Evolutionary conservation across 2,329 filamentous ascomycete species (phyloP), one percentile per base, ranked within the genome.

Genomic region (Cercospora sp.): DNA sequence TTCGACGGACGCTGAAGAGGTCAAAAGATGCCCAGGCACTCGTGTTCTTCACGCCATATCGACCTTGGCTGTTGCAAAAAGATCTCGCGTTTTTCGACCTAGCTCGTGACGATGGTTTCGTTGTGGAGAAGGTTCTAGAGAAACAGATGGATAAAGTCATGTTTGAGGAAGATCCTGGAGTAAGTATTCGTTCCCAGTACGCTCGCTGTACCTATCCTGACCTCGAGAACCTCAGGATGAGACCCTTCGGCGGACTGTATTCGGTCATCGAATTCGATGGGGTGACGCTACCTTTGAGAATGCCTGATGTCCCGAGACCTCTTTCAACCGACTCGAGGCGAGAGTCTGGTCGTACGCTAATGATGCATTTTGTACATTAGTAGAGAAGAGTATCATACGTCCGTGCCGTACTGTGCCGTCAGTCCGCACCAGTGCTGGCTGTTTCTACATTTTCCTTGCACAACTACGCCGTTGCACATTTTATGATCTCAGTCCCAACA

Each of bases 21-120:
- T 79, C 81, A 3, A 74, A 78, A 3, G 82, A 82, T 1, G 87
- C 90, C 60, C 85, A 85, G 64, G 93, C 93, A 2, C 87, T 94
- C 74, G 93, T 97, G 7, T 96, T 97, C 79, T 98, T 97, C 82
- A 96, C 94, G 0, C 94, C 92, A 20, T 97, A 98, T 80, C 86
- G 95, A 70, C 94, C 94, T 1, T 97, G 94, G 94, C 83, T 97
- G 76, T 84, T 91, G 74, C 86, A 93, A 70, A 91, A 93, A 79
- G 95, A 97, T 75, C 83, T 96, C 77, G 87, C 86, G 3, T 97
- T 97, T 82, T 97, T 97, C 77, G 91, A 93, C 60, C 76, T 93
- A 66, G 91, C 90, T 4, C 83, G 87, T 67, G 86, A 87, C 62
- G 85, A 83, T 60, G 93, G 93, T 0, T 91, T 97, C 69, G 80